Conservation (phyloP, 116 monocot species). For the Dioscorea cayenensis region DNA sequence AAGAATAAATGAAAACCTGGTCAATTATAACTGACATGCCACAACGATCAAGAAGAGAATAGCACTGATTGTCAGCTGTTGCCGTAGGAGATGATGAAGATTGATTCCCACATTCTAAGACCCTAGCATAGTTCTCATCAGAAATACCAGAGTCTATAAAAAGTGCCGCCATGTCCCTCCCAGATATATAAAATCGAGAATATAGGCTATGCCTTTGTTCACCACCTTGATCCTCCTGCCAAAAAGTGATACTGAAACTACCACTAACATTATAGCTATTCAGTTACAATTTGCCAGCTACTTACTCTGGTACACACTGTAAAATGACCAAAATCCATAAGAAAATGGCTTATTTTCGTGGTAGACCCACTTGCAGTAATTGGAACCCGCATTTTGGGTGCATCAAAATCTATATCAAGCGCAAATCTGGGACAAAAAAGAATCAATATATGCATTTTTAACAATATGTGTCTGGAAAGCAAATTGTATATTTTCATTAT, state of each 20-base stretch:
- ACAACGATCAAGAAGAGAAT: slow-evolving; percentile 91
- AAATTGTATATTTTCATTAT: background rate
- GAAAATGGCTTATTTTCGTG: slow-evolving; percentile 42
- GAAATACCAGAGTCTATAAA: slow-evolving; percentile 42
- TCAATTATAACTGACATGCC: slow-evolving; percentile 88
- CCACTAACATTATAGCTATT: background rate
- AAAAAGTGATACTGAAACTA: background rate
- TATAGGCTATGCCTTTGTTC: slow-evolving; percentile 74
- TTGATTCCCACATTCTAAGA: slow-evolving; percentile 12
- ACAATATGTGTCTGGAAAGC: background rate
- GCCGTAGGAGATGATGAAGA: background rate
- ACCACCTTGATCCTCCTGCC: slow-evolving; percentile 61
- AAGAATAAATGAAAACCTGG: slow-evolving; percentile 43
- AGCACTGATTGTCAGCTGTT: slow-evolving; percentile 22
- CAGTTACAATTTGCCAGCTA: background rate
- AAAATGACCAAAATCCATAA: slow-evolving; percentile 97
- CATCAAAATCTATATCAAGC: slow-evolving; percentile 96
- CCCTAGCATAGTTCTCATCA: slow-evolving; percentile 9
- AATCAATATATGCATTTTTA: background rate
- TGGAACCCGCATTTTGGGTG: slow-evolving; percentile 88
- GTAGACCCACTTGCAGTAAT: slow-evolving; percentile 24
- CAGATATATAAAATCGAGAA: slow-evolving; percentile 79
- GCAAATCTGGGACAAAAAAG: slow-evolving; percentile 55
- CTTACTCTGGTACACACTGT: slow-evolving; percentile 80
- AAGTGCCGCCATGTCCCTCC: slow-evolving; percentile 87